Conservation (phyloP, 2,329 filamentous ascomycete genomes). For the Tolypocladium cylindrosporum region DNA sequence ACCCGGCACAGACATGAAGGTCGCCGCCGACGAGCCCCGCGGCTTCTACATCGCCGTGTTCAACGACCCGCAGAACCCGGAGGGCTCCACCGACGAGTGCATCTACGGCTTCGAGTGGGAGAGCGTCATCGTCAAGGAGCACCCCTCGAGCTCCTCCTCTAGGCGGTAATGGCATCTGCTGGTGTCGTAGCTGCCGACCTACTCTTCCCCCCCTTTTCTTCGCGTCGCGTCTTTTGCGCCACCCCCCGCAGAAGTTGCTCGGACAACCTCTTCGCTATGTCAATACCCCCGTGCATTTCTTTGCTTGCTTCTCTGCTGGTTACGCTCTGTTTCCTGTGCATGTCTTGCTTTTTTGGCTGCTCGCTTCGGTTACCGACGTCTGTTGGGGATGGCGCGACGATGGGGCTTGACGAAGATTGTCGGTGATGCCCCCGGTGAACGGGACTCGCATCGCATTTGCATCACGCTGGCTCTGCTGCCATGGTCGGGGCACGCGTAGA, state of each 20-base stretch:
- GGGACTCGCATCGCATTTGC: neutral
- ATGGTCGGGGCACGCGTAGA: neutral
- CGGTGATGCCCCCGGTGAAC: neutral
- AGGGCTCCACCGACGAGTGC: slow-evolving; percentile 13
- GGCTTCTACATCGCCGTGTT: slow-evolving; percentile 25
- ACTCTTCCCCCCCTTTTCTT: no score
- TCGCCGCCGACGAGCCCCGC: slow-evolving; percentile 13
- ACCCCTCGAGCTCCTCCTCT: neutral
- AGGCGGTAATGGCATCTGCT: neutral
- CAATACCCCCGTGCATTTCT: neutral
- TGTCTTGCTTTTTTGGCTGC: neutral
- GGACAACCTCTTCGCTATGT: neutral
- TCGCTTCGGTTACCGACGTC: neutral
- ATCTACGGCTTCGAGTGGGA: slow-evolving; percentile 17
- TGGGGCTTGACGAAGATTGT: neutral
- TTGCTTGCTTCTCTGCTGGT: neutral
- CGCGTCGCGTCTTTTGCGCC: neutral
- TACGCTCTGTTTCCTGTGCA: neutral
- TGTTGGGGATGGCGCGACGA: neutral
- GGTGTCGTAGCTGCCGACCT: neutral
- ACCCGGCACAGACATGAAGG: slow-evolving; percentile 11
- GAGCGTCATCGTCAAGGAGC: slow-evolving; percentile 12
- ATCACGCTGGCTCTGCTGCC: neutral
- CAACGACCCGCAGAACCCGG: slow-evolving; percentile 17
- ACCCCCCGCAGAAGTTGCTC: neutral